phyloP scores from a whole-genome alignment of 129 eudicot species.

The Lactuca sativa region DNA sequence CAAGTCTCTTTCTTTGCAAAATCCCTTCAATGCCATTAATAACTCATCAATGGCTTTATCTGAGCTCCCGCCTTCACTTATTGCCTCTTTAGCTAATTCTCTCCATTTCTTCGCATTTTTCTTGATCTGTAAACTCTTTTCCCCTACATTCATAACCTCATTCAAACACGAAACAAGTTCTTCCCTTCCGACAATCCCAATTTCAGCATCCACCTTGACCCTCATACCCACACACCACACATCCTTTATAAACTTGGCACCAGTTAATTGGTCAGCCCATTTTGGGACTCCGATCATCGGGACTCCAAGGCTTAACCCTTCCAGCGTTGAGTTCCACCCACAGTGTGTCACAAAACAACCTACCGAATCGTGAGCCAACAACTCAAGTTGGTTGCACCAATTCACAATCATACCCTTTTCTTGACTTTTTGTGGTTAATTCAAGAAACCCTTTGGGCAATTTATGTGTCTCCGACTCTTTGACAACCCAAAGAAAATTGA shows the following conservation, averaged over 20 bases:
- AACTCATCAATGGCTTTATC: constrained; percentile 55
- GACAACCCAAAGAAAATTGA: constrained; percentile 56
- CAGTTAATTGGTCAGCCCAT: constrained; percentile 59
- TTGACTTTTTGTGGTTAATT: constrained; percentile 15
- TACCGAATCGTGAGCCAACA: constrained; percentile 51
- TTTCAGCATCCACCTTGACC: constrained; percentile 42
- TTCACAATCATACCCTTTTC: constrained; percentile 46
- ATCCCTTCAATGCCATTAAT: constrained; percentile 29
- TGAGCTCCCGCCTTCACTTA: constrained; percentile 62
- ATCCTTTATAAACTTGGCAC: constrained; percentile 59
- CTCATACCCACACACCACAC: constrained; percentile 62
- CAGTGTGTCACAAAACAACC: constrained; percentile 74
- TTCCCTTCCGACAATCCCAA: constrained; percentile 45
- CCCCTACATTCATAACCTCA: constrained; percentile 52
- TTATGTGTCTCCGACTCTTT: constrained; percentile 45
- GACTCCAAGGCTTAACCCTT: constrained; percentile 62
- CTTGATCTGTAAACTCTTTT: constrained; percentile 37
- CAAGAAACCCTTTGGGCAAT: constrained; percentile 43
- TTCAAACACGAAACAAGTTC: constrained; percentile 42
- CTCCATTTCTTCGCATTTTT: constrained; percentile 51
- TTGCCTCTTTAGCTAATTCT: constrained; percentile 48
- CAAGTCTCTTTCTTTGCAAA: not conserved
- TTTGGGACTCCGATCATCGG: constrained; percentile 69
- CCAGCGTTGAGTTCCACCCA: constrained; percentile 78
- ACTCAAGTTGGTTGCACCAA: constrained; percentile 68